phyloP scores from a whole-genome alignment of 1,139 yeast genomes.

The Blastobotrys arbuscula region DNA sequence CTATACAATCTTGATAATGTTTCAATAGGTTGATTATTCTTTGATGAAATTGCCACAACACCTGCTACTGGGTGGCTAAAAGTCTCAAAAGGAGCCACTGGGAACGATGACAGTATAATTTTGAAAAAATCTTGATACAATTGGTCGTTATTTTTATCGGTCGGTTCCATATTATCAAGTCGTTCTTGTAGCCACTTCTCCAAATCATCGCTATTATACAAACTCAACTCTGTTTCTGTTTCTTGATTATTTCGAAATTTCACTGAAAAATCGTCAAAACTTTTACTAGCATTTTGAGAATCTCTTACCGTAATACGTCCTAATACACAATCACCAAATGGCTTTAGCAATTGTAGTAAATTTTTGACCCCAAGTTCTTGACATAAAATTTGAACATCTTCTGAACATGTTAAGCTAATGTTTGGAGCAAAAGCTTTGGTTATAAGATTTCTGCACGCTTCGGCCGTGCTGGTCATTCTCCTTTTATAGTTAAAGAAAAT shows the following conservation, averaged over 20 bases:
- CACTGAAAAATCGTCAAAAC: slow-evolving; percentile 32
- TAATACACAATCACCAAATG: slow-evolving; percentile 39
- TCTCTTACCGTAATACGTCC: slow-evolving; percentile 41
- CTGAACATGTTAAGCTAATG: slow-evolving; percentile 50
- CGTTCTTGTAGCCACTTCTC: background rate
- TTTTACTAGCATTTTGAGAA: slow-evolving; percentile 30
- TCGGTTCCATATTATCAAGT: background rate
- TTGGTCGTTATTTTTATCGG: slow-evolving; percentile 19
- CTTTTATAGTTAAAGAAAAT: too few species aligned
- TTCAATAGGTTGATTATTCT: slow-evolving; percentile 45
- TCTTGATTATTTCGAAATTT: slow-evolving; percentile 21
- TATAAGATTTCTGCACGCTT: slow-evolving; percentile 19
- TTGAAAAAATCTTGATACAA: slow-evolving; percentile 40
- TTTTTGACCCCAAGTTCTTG: slow-evolving; percentile 36
- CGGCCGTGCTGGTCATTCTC: background rate
- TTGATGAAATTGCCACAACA: slow-evolving; percentile 55
- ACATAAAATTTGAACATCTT: slow-evolving; percentile 45
- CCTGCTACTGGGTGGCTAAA: slow-evolving; percentile 87
- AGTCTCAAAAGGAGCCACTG: slow-evolving; percentile 75
- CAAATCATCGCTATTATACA: slow-evolving; percentile 1
- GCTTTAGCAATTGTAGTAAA: slow-evolving; percentile 37
- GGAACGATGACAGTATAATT: slow-evolving; percentile 54
- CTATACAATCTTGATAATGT: slow-evolving; percentile 37
- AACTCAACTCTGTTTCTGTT: background rate
- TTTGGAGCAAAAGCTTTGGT: slow-evolving; percentile 51